These are phyloP conservation scores for Blastomyces silverae DNA, from an alignment of 2,329 filamentous ascomycete species.

Conservation along the genomic window DNA sequence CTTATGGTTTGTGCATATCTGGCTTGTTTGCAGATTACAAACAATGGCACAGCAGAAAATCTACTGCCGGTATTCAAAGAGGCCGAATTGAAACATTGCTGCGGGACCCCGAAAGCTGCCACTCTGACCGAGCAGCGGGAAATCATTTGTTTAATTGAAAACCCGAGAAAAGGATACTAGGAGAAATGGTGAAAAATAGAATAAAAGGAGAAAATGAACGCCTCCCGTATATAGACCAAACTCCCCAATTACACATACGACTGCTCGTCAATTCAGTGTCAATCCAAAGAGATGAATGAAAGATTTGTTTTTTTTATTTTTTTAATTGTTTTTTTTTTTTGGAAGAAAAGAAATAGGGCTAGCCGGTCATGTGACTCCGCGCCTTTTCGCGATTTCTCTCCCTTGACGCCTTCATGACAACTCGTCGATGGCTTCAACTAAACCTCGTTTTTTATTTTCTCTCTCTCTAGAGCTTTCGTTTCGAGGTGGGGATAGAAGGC, in stretches of 20 bases:
- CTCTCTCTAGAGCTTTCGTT: neutral
- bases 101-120: neutral
- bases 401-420: neutral
- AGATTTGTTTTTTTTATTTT: neutral
- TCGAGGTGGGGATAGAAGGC: neutral
- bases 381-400: neutral
- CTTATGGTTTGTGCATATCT: neutral
- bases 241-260: neutral
- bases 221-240: neutral
- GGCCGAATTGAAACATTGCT: neutral
- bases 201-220: neutral
- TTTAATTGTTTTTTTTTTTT: too few relatives aligned
- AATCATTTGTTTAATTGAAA: constrained; percentile 7
- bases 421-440: neutral
- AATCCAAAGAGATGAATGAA: neutral
- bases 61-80: neutral
- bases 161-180: neutral
- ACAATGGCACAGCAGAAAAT: neutral
- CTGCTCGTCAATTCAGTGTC: neutral
- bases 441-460: neutral
- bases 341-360: neutral
- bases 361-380: neutral
- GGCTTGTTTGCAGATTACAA: neutral
- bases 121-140: neutral
- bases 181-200: neutral